A percentile compares a stretch with the other conserved stretches of the same genome.
Conservation (phyloP, 495 filamentous ascomycete species). For the Neurospora sp. region DNA sequence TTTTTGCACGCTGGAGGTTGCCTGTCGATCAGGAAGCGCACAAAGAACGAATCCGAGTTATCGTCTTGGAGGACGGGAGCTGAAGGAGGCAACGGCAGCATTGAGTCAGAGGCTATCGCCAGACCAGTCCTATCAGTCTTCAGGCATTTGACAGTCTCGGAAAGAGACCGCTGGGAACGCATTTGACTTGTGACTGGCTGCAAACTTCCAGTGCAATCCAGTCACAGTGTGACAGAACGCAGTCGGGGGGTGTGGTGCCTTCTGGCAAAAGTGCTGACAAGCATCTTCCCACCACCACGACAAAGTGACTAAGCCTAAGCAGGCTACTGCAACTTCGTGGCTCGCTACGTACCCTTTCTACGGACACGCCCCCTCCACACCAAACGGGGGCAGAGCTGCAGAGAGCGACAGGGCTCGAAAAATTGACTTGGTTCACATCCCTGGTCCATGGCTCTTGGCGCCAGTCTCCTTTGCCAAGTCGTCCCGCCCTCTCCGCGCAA, state of each 20-base stretch:
- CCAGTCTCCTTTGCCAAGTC: conserved; percentile 4
- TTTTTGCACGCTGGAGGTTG: background rate
- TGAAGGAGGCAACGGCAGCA: background rate
- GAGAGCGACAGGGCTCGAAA: conserved; percentile 5
- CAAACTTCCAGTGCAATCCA: background rate
- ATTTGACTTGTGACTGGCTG: background rate
- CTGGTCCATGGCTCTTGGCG: background rate
- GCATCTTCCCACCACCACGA: background rate
- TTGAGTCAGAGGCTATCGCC: background rate
- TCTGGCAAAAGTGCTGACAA: conserved; percentile 6
- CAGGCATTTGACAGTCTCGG: background rate
- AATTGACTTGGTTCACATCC: conserved; percentile 2
- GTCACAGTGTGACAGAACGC: conserved; percentile 1
- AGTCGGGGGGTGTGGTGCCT: conserved; percentile 6
- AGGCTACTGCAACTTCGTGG: conserved; percentile 3
- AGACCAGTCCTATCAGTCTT: background rate
- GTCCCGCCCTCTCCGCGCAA: conserved; percentile 2
- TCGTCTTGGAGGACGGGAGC: background rate
- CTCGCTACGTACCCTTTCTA: background rate
- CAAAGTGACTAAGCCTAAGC: conserved; percentile 8
- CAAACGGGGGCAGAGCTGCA: background rate
- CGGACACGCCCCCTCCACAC: conserved; percentile 11
- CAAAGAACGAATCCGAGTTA: background rate
- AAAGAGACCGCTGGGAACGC: background rate
- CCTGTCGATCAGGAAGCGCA: background rate